Evolutionary conservation across 1,284 basidiomycete genomes (phyloP).

Genomic region (Trametes sp.): DNA sequence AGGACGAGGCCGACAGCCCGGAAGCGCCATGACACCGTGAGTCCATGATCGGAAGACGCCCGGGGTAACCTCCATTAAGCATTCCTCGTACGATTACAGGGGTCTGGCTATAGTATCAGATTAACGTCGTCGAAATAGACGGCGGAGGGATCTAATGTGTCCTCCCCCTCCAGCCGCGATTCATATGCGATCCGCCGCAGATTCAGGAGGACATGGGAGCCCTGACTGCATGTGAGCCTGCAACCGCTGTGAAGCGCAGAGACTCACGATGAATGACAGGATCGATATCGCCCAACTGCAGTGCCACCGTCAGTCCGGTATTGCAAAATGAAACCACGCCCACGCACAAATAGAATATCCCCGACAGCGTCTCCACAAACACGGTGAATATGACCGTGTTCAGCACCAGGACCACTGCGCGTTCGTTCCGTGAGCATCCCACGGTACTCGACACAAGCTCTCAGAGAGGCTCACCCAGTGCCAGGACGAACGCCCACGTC

Average conservation of each 20-base stretch:
- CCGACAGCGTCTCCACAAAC: conserved; percentile 12
- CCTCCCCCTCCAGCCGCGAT: not conserved
- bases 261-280: conserved; percentile 30
- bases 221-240: conserved; percentile 15
- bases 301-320: not conserved
- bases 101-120: too few relatives aligned
- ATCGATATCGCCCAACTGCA: conserved; percentile 26
- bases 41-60: not conserved
- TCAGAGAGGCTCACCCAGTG: conserved; percentile 21
- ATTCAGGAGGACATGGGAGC: conserved; percentile 33
- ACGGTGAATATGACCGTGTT: conserved; percentile 27
- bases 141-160: not conserved
- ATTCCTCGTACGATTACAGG: too few relatives aligned
- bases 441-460: not conserved
- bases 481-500: conserved; percentile 50
- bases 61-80: not conserved
- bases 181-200: conserved; percentile 10
- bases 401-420: conserved; percentile 25
- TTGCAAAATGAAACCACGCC: not conserved
- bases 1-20: conserved; percentile 2
- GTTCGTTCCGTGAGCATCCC: not conserved
- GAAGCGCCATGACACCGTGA: not conserved
- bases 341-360: conserved; percentile 25
- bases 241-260: too few relatives aligned
- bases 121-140: not conserved